phyloP scores from a whole-genome alignment of 768 basidiomycete species.

The Phanerochaete carnosa region DNA sequence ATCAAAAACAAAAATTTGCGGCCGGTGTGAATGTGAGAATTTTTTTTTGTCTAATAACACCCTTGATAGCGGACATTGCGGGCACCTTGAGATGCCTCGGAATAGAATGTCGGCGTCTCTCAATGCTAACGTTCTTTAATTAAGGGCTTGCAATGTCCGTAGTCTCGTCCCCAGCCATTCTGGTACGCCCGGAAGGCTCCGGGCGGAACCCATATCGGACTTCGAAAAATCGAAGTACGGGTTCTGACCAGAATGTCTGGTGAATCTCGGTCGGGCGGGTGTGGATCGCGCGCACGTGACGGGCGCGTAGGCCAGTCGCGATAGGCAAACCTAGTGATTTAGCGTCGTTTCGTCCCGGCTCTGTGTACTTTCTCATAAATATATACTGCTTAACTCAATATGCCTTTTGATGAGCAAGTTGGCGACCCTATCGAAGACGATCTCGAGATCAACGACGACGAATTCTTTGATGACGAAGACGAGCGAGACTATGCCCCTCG shows the following conservation, averaged over 20 bases:
- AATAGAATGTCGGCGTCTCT: too few species aligned
- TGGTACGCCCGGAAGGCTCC: background rate
- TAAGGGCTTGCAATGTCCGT: too few species aligned
- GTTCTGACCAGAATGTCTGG: slow-evolving; percentile 6
- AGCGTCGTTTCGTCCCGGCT: too few species aligned
- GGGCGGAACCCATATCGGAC: background rate
- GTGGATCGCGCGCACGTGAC: background rate
- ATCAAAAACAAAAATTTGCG: too few species aligned
- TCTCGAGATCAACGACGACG: slow-evolving; percentile 3
- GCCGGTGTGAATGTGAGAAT: too few species aligned
- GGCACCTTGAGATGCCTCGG: too few species aligned
- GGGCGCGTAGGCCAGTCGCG: background rate
- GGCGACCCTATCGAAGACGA: background rate
- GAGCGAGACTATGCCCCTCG: background rate
- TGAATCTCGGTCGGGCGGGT: slow-evolving; percentile 4
- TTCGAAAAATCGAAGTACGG: slow-evolving; percentile 1
- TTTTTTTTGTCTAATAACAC: too few species aligned
- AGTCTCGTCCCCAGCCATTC: background rate
- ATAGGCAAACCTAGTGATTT: background rate
- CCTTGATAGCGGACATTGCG: too few species aligned
- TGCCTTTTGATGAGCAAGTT: too few species aligned
- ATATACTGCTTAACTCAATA: too few species aligned
- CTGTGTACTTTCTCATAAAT: too few species aligned
- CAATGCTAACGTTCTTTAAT: too few species aligned
- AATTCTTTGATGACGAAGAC: background rate